Percentiles rank a stretch among this genome's conserved stretches.
Conservation (phyloP, 352 stramenopile genomes). For the Peronosclerospora sorghi region DNA sequence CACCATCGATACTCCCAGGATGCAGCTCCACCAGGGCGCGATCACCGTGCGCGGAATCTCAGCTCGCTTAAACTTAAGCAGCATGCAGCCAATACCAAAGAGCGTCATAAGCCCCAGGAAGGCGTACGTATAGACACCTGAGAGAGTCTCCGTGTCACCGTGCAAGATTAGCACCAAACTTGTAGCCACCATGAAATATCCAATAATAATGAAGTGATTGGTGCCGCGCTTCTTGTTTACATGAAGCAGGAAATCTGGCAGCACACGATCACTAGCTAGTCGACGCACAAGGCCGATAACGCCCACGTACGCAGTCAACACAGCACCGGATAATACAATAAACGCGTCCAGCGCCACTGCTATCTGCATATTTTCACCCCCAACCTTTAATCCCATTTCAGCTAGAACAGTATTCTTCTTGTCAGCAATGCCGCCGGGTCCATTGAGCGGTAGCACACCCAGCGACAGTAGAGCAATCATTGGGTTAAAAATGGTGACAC, state of each 20-base stretch:
- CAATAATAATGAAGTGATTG: conserved; percentile 89
- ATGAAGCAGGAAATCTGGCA: conserved; percentile 68
- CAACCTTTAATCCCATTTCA: conserved; percentile 82
- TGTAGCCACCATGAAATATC: conserved; percentile 83
- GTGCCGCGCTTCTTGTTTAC: conserved; percentile 79
- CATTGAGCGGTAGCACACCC: conserved; percentile 77
- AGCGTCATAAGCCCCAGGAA: conserved; percentile 92
- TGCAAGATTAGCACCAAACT: conserved; percentile 86
- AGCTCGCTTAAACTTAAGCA: conserved; percentile 92
- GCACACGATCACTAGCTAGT: conserved; percentile 85
- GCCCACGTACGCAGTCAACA: conserved; percentile 90
- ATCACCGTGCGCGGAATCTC: conserved; percentile 80
- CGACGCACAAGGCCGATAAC: conserved; percentile 86
- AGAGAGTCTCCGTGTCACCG: conserved; percentile 86
- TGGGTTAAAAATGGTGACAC: conserved; percentile 90
- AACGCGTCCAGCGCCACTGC: conserved; percentile 87
- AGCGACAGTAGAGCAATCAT: conserved; percentile 87
- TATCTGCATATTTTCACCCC: conserved; percentile 61
- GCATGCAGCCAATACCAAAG: conserved; percentile 88
- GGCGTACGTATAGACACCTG: conserved; percentile 92
- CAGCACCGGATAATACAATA: conserved; percentile 88
- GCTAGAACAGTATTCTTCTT: conserved; percentile 87
- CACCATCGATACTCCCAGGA: conserved; percentile 75
- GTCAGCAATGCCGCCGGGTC: conserved; percentile 55
- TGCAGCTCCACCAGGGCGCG: conserved; percentile 81